phyloP scores from a whole-genome alignment of 176 grass and related monocot genomes.

The Cenchrus fungigraminus region DNA sequence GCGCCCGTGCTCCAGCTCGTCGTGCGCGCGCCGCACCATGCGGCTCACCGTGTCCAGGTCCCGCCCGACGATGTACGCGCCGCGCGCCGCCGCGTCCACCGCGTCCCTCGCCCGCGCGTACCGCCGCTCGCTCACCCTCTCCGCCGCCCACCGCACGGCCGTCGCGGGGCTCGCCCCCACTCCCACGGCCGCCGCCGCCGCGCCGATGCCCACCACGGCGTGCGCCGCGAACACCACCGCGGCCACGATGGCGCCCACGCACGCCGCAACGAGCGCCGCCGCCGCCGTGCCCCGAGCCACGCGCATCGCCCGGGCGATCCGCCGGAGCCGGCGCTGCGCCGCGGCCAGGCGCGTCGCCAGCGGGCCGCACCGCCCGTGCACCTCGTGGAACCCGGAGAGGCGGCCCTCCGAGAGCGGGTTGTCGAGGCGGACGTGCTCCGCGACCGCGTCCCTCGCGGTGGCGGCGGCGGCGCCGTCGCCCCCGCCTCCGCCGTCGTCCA shows the following conservation, averaged over 20 bases:
- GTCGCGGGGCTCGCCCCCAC: not conserved
- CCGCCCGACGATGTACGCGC: constrained; percentile 80
- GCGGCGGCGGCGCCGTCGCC: too few species aligned
- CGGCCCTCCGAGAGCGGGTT: constrained; percentile 60
- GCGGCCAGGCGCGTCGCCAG: constrained; percentile 44
- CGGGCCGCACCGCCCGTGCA: constrained; percentile 49
- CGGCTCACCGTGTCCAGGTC: constrained; percentile 88
- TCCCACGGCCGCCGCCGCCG: constrained; percentile 4
- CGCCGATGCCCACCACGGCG: constrained; percentile 49
- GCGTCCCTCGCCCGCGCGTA: constrained; percentile 29
- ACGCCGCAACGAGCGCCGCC: constrained; percentile 37
- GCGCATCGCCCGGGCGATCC: constrained; percentile 23
- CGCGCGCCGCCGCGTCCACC: constrained; percentile 77
- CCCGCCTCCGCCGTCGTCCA: not conserved
- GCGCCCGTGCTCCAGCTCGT: constrained; percentile 89
- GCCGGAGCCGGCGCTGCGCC: constrained; percentile 38
- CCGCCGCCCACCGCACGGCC: not conserved
- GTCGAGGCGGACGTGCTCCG: constrained; percentile 44
- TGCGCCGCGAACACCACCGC: constrained; percentile 47
- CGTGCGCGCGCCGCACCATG: constrained; percentile 76
- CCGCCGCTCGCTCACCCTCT: not conserved
- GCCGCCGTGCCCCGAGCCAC: constrained; percentile 41
- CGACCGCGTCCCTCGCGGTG: constrained; percentile 29
- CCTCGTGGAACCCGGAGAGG: constrained; percentile 49
- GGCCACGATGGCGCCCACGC: constrained; percentile 37